These are phyloP conservation scores for Intubia oerlemansii DNA, from an alignment of 2,329 filamentous ascomycete species.

Conservation along the genomic window DNA sequence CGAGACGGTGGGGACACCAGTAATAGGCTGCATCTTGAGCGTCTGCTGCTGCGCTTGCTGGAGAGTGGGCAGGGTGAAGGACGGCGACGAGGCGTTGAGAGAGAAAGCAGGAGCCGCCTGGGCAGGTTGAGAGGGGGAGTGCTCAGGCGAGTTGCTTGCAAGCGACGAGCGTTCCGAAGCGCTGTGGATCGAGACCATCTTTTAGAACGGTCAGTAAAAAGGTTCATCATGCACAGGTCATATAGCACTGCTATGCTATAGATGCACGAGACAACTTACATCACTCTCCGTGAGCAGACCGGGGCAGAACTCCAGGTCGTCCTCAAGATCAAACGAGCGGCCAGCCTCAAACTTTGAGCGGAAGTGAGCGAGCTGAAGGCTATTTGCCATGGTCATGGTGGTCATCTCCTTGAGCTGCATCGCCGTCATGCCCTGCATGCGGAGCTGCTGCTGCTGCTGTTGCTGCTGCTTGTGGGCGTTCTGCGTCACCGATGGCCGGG, in stretches of 20 bases:
- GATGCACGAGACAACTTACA: constrained; percentile 22
- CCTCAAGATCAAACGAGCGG: constrained; percentile 84
- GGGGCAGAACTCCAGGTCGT: constrained; percentile 91
- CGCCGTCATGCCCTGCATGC: constrained; percentile 38
- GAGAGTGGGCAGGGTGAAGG: constrained; percentile 43
- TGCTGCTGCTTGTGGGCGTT: constrained; percentile 55
- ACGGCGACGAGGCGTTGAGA: constrained; percentile 42
- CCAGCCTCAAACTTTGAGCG: constrained; percentile 77
- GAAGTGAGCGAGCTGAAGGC: constrained; percentile 56
- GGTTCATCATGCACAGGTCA: neutral
- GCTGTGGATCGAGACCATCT: constrained; percentile 84
- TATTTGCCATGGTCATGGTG: constrained; percentile 69
- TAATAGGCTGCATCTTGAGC: constrained; percentile 70
- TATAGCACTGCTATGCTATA: neutral
- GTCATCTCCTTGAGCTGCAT: constrained; percentile 56
- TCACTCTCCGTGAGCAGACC: constrained; percentile 80
- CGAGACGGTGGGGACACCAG: no score
- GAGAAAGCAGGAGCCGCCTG: constrained; percentile 62
- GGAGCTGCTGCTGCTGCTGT: constrained; percentile 31
- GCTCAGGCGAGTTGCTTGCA: constrained; percentile 81
- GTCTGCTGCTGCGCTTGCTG: constrained; percentile 34
- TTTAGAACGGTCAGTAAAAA: no score
- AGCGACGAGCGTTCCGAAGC: constrained; percentile 86
- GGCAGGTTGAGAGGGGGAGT: constrained; percentile 71
- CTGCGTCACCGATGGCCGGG: constrained; percentile 59